A percentile compares a stretch with the other conserved stretches of the same genome.
Evolutionary conservation across 78 protist genomes (phyloP).

Genomic region (Paratrimastix pyriformis): DNA sequence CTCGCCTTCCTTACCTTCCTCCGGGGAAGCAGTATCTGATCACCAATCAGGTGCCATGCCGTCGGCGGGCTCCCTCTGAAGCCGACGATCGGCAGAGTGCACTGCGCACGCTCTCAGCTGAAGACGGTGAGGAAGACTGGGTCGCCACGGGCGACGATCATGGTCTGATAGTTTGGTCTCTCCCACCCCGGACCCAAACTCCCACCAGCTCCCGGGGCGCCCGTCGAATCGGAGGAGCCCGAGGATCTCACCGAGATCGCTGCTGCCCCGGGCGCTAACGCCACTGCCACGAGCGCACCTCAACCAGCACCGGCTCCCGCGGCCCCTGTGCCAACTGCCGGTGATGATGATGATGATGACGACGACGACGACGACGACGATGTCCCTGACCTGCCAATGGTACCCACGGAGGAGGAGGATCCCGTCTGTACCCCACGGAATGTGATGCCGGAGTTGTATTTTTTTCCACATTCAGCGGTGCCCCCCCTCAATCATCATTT

Average conservation of each 20-base stretch:
- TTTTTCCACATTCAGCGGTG: background rate
- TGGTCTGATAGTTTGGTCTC: background rate
- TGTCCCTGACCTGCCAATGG: too few species aligned
- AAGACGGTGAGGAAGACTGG: slow-evolving; percentile 7
- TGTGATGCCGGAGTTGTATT: background rate
- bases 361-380: slow-evolving; percentile 11
- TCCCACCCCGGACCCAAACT: background rate
- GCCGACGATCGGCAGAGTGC: background rate
- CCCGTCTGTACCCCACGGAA: background rate
- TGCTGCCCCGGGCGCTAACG: background rate
- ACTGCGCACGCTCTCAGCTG: too few species aligned
- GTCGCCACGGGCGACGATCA: background rate
- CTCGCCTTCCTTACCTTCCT: slow-evolving; percentile 51
- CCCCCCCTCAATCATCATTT: background rate
- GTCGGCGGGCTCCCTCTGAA: slow-evolving; percentile 21
- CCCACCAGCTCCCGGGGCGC: background rate
- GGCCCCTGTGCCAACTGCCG: background rate
- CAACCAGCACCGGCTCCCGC: too few species aligned
- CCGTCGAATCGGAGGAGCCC: background rate
- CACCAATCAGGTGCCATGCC: slow-evolving; percentile 48
- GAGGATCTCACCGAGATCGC: background rate
- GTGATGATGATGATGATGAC: background rate
- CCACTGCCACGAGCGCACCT: background rate
- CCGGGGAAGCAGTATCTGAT: slow-evolving; percentile 74
- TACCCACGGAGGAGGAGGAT: too few species aligned